Base-by-base conservation (phyloP, 73 alveolate species). In the Diophrys sp. region DNA sequence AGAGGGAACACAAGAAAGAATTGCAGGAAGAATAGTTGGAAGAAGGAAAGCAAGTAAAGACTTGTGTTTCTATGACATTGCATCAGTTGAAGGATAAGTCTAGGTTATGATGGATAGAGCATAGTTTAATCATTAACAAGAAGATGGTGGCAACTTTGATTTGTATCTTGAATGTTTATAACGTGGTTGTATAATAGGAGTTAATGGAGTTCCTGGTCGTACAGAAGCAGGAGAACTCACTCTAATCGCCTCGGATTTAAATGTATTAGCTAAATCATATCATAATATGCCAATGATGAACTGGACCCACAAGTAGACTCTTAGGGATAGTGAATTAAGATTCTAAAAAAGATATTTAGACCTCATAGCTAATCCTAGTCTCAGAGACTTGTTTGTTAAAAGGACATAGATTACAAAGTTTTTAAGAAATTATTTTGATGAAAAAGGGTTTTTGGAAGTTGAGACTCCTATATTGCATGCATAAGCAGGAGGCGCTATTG, bases 401-500 rank as follows among this genome's bases (percentile, higher is more conserved):
- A 89, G 99, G 73, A 79, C 98, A 66, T 88, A 89, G 88, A 94
- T 98, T 30, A 96, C 96, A 33, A 92, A 90, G 82, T 89, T 85
- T 83, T 79, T 98, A 30, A 90, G 99, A 81, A 90, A 75, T 69
- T 98, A 88, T 80, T 91, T 98, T 71, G 98, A 95, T 70, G 91
- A 84, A 31, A 86, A 95, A 56, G 97, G 97, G 2, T 98, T 96
- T 89, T 77, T 97, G 23, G 99, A 98, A 79, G 99, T 98, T 31
- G 99, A 98, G 79, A 98, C 99, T 25, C 99, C 99, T 5, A 92
- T 93, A 87, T 87, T 98, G 95, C 96, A 96, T 78, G 90, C 94
- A 90, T 89, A 96, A 28, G 97, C 99, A 0, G 99, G 99, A 26
- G 99, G 99, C 1, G 99, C 99, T 1, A 85, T 97, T 34, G 99